Percentiles rank a stretch among this genome's conserved stretches.
Conservation (phyloP, 31 red algal genomes). For the Odonthalia washingtoniensis region DNA sequence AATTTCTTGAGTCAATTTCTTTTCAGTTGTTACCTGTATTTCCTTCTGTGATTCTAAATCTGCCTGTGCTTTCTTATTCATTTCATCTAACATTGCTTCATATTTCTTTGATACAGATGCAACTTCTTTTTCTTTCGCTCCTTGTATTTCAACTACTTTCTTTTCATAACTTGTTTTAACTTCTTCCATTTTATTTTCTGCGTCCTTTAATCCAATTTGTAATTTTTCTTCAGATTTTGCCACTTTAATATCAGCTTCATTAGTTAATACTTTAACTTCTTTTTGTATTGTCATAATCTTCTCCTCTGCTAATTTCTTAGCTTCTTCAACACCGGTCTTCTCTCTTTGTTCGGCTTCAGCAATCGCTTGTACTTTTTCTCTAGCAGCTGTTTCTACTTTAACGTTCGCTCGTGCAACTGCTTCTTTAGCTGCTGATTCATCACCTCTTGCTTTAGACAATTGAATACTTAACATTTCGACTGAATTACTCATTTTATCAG, state of each 20-base stretch:
- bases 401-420: conserved; percentile 6
- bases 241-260: conserved; percentile 15
- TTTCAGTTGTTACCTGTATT: neutral
- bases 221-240: conserved; percentile 6
- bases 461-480: conserved; percentile 60
- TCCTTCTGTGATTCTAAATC: conserved; percentile 37
- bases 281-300: neutral
- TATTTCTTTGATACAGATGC: conserved; percentile 36
- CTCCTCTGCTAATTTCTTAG: neutral
- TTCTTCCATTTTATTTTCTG: neutral
- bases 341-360: conserved; percentile 24
- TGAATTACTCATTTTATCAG: conserved; percentile 47
- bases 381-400: conserved; percentile 1
- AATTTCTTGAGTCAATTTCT: neutral
- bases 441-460: conserved; percentile 42
- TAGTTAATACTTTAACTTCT: neutral
- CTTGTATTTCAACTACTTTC: neutral
- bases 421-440: conserved; percentile 39
- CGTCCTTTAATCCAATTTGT: neutral
- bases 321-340: neutral
- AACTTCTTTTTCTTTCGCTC: conserved; percentile 38
- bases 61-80: conserved; percentile 39
- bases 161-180: neutral
- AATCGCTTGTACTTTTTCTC: conserved; percentile 22
- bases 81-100: conserved; percentile 43